Base-by-base conservation (phyloP, 306 rosid species). In the Prinsepia uniflora region DNA sequence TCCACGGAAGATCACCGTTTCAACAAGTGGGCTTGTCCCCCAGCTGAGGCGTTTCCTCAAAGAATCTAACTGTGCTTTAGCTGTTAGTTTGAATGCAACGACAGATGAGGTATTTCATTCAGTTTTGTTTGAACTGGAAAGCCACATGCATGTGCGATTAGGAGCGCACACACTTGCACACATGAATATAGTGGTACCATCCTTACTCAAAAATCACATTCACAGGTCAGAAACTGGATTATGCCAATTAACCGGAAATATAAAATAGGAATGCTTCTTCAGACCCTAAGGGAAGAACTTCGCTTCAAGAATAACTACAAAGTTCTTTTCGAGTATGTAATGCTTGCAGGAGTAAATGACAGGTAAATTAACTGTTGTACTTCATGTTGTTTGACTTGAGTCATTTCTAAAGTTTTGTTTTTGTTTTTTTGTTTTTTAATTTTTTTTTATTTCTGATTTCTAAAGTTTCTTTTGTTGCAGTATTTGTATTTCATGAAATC, bases 41-140 rank as follows among this genome's bases (percentile, higher is more conserved):
- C 96, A 93, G 85, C 79, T 93, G 67, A 86, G 56, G 76, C 96
- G 93, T 66, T 93, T 85, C 72, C 96, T 93, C 53, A 80, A 70
- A 14, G 96, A 85, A 67, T 88, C 92, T 39, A 88, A 85, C 41
- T 92, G 98, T 84, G 81, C 93, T 59, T 74, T 92, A 75, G 98
- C 98, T 59, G 96, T 93, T 85, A 93, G 98, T 79, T 84, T 93
- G 89, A 93, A 93, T 82, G 98, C 96, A 65, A 93, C 97, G 45
- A 93, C 90, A 10, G 92, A 88, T 77, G 96, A 93, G 96, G 98
- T 93, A 83, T 10, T 20, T 57, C 61, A 61, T 72, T 11, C 73
- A 57, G 52, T 18, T 75, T 65, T 71, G 52, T 67, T 62, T 62
- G 44, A 53, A 55, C 53, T 46, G 5, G 76, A 59, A 72, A 72